Evolutionary conservation across 148 eudicot species (phyloP).

Genomic region (Rhododendron griersonianum): DNA sequence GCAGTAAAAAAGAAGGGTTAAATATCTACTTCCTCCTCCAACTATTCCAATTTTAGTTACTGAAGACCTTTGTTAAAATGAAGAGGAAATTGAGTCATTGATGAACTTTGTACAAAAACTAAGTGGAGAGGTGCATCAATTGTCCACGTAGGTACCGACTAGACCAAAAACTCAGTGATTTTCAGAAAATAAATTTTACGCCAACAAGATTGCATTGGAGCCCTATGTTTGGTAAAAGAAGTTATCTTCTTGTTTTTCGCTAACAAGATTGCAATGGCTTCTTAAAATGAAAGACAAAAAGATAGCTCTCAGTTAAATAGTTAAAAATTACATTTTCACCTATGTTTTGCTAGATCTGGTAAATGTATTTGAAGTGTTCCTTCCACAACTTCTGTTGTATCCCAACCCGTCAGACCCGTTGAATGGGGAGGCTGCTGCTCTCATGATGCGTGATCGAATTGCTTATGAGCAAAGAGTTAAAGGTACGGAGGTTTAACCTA

Average conservation of each 20-base stretch:
- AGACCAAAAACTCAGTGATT: too few relatives aligned
- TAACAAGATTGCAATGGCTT: not conserved
- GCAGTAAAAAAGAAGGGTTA: too few relatives aligned
- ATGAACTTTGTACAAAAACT: too few relatives aligned
- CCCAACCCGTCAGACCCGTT: constrained; percentile 90
- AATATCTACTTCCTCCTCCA: too few relatives aligned
- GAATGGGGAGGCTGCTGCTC: constrained; percentile 89
- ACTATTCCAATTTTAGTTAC: too few relatives aligned
- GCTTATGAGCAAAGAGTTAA: constrained; percentile 72
- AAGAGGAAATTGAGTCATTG: too few relatives aligned
- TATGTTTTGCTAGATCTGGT: constrained; percentile 56
- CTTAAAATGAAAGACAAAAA: not conserved
- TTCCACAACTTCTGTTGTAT: constrained; percentile 91
- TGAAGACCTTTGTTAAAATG: too few relatives aligned
- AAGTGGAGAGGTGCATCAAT: too few relatives aligned
- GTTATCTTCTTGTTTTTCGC: not conserved
- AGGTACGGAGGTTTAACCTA: constrained; percentile 41
- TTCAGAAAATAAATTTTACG: too few relatives aligned
- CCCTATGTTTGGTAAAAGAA: constrained; percentile 79
- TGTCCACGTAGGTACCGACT: too few relatives aligned
- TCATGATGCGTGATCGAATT: constrained; percentile 76
- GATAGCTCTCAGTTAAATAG: not conserved
- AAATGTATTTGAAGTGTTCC: constrained; percentile 91
- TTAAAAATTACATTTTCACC: constrained; percentile 3
- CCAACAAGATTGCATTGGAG: constrained; percentile 40